These are phyloP conservation scores for Penicillium sp. DNA, from an alignment of 2,329 filamentous ascomycete genomes.

Conservation along the genomic window DNA sequence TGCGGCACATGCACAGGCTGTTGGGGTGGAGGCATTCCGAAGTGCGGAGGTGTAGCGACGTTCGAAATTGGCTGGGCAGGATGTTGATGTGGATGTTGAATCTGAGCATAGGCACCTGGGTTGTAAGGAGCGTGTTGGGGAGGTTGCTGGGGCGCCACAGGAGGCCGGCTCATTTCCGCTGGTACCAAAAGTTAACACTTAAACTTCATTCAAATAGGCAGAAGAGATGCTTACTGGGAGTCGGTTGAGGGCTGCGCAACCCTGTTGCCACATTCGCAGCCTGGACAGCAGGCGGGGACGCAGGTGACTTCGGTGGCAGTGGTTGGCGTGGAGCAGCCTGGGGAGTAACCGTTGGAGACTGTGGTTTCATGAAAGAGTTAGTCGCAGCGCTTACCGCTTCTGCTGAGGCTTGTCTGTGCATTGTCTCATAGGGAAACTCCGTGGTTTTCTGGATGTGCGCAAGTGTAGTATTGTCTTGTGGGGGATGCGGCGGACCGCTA, in stretches of 20 bases:
- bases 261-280: slow-evolving; percentile 47
- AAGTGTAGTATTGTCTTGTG: slow-evolving; percentile 36
- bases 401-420: slow-evolving; percentile 35
- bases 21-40: slow-evolving; percentile 25
- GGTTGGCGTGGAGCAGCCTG: slow-evolving; percentile 39
- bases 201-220: neutral
- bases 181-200: slow-evolving; percentile 32
- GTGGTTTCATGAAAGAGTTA: slow-evolving; percentile 42
- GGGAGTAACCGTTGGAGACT: slow-evolving; percentile 36
- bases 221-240: slow-evolving; percentile 30
- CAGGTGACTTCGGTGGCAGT: slow-evolving; percentile 44
- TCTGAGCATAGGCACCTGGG: slow-evolving; percentile 39
- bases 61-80: slow-evolving; percentile 27
- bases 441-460: slow-evolving; percentile 34
- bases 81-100: slow-evolving; percentile 28
- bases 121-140: slow-evolving; percentile 45
- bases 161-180: slow-evolving; percentile 38
- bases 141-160: slow-evolving; percentile 25
- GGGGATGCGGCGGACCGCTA: slow-evolving; percentile 41
- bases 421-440: slow-evolving; percentile 33
- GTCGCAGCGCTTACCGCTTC: slow-evolving; percentile 41
- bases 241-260: slow-evolving; percentile 42
- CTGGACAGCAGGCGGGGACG: slow-evolving; percentile 44
- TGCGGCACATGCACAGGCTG: slow-evolving; percentile 19
- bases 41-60: slow-evolving; percentile 17